phyloP scores from a whole-genome alignment of 257 asterid species.

The Jaltomata sinuosa region DNA sequence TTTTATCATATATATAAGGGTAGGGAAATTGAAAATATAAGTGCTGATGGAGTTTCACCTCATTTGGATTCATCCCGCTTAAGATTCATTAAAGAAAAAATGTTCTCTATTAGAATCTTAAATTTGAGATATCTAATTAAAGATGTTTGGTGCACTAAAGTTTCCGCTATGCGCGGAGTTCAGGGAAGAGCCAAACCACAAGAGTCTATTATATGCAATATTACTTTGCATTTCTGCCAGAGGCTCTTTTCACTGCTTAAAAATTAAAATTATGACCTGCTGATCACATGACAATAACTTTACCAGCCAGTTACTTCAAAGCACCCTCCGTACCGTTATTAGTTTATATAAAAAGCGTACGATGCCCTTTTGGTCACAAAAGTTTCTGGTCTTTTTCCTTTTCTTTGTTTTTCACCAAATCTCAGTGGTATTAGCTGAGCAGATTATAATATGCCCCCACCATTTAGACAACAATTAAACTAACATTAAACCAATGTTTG shows the following conservation, averaged over 20 bases:
- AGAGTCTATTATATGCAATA: too few relatives aligned
- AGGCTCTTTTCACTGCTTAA: too few relatives aligned
- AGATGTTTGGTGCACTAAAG: too few relatives aligned
- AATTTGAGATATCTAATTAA: not conserved
- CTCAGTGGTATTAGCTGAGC: not conserved
- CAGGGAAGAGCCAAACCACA: too few relatives aligned
- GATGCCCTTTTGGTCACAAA: not conserved
- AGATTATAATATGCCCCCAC: not conserved
- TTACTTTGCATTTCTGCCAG: too few relatives aligned
- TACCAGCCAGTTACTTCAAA: too few relatives aligned
- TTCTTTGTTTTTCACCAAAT: not conserved
- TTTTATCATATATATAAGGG: too few relatives aligned
- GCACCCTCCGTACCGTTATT: too few relatives aligned
- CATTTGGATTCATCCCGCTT: not conserved
- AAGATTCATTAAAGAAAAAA: not conserved
- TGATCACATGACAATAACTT: too few relatives aligned
- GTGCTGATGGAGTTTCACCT: not conserved
- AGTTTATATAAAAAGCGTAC: not conserved
- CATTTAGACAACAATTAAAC: not conserved
- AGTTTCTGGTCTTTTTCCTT: not conserved
- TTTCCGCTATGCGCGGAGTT: too few relatives aligned
- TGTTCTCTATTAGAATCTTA: accelerated
- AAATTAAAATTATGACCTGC: too few relatives aligned
- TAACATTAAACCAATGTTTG: not conserved
- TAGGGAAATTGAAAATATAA: too few relatives aligned